Evolutionary conservation across 139 green algal genomes (phyloP), one percentile per base, ranked within the genome.

Genomic region (Protoeuglena noctilucae): DNA sequence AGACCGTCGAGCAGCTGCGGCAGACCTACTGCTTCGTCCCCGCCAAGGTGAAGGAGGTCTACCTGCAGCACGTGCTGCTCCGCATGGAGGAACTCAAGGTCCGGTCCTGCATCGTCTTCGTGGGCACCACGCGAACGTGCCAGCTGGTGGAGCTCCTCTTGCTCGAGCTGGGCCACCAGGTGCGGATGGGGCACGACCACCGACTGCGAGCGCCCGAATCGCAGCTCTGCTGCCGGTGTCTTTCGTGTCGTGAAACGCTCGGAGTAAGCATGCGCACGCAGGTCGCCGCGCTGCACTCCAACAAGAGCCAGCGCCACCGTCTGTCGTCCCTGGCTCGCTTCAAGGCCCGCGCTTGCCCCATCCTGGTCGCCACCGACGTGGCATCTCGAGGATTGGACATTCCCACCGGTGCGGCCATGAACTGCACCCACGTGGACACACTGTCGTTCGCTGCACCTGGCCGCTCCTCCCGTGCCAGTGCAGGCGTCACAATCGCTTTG

Each of bases 1-100:
- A 83, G 45, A 96, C 89, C 9, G 83, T 85, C 14, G 53, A 78
- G 28, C 62, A 40, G 1, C 60, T 97, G 29, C 61, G 61, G 28
- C 73, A 97, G 59, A 53, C 95, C 68, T 97, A 95, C 69, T n/a
- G 94, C 17, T 86, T 97, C 60, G 61, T 97, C 0, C 89, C 89
- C 0, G 63, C 72, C 28, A 95, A 94, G 61, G 78, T 95, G 14
- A 96, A 96, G 69, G 90, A 97, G 52, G 88, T 98, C 25, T 97
- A 97, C 69, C 76, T 98, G 16, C 56, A 67, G 3, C 73, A 96
- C 68, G 40, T 97, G 56, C 75, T 97, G 23, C 53, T 48, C 2
- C 40, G 56, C 47, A 67, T 95, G 19, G 58, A 68, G 21, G 76
- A 79, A 5, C 45, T 57, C 16, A 50, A 69, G 23, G 66, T 84